These are phyloP conservation scores for Panus rudis DNA, from an alignment of 768 basidiomycete species.

Conservation along the genomic window DNA sequence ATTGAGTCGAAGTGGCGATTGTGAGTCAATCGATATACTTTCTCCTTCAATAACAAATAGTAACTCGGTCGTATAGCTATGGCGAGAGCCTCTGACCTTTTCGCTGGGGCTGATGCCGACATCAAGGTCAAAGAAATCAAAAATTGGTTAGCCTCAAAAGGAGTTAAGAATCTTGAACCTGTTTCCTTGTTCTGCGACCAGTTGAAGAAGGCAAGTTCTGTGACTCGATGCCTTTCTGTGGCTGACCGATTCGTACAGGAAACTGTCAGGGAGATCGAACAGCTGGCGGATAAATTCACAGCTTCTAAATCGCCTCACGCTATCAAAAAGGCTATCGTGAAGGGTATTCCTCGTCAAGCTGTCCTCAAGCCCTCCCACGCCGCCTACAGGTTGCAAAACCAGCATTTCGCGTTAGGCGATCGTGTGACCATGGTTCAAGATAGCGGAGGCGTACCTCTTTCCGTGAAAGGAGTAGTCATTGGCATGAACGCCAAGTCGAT, in stretches of 20 bases:
- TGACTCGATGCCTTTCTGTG: neutral
- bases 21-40: constrained; percentile 46
- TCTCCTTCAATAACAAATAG: neutral
- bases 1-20: constrained; percentile 67
- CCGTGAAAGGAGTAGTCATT: constrained; percentile 89
- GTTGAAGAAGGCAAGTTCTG: constrained; percentile 62
- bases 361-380: constrained; percentile 91
- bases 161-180: constrained; percentile 85
- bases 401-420: constrained; percentile 83
- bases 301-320: constrained; percentile 48
- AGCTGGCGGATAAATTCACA: constrained; percentile 62
- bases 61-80: constrained; percentile 69
- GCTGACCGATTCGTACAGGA: constrained; percentile 37
- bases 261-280: constrained; percentile 74
- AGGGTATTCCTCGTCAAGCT: constrained; percentile 87
- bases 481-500: constrained; percentile 81
- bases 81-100: constrained; percentile 53
- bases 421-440: constrained; percentile 96
- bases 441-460: constrained; percentile 85
- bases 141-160: constrained; percentile 79
- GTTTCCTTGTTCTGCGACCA: constrained; percentile 91
- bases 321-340: constrained; percentile 91
- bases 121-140: constrained; percentile 69
- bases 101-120: constrained; percentile 56
- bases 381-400: constrained; percentile 82